Evolutionary conservation across 306 rosid species (phyloP).

Genomic region (Fragaria nilgerrensis): DNA sequence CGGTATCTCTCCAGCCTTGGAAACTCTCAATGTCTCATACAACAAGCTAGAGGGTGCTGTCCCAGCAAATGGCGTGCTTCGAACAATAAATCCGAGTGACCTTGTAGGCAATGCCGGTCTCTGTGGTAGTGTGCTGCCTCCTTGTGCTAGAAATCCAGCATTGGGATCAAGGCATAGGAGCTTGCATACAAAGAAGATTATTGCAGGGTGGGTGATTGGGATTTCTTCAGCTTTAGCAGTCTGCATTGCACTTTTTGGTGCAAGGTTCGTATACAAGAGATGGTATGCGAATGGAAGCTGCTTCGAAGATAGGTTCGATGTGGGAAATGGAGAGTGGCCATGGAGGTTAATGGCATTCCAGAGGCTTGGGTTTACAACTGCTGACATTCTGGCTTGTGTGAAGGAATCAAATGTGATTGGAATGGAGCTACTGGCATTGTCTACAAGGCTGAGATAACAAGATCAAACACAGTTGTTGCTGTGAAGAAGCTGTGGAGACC

Average conservation of each 20-base stretch:
- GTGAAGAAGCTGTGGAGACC: constrained; percentile 89
- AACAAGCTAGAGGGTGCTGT: constrained; percentile 82
- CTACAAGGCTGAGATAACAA: constrained; percentile 78
- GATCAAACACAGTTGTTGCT: constrained; percentile 66
- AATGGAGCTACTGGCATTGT: constrained; percentile 83
- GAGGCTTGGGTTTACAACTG: constrained; percentile 72
- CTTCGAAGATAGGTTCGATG: constrained; percentile 55
- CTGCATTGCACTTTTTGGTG: constrained; percentile 46
- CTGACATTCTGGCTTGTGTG: constrained; percentile 79
- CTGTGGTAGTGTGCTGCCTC: constrained; percentile 73
- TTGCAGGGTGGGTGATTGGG: constrained; percentile 69
- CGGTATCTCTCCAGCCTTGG: constrained; percentile 87
- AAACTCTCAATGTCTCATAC: constrained; percentile 74
- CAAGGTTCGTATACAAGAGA: constrained; percentile 51
- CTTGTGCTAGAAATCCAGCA: constrained; percentile 51
- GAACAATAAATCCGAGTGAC: constrained; percentile 75
- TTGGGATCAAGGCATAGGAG: constrained; percentile 39
- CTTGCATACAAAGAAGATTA: constrained; percentile 47
- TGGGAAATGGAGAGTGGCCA: constrained; percentile 86
- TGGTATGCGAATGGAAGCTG: constrained; percentile 75
- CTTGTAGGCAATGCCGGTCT: constrained; percentile 72
- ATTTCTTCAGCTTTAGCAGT: constrained; percentile 54
- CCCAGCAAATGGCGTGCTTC: constrained; percentile 75
- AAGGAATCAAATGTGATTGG: constrained; percentile 88
- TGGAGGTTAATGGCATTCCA: constrained; percentile 94